A percentile compares a stretch with the other conserved stretches of the same genome.
These are phyloP conservation scores for Pleurotus tuoliensis DNA, from an alignment of 768 basidiomycete species.

Conservation along the genomic window DNA sequence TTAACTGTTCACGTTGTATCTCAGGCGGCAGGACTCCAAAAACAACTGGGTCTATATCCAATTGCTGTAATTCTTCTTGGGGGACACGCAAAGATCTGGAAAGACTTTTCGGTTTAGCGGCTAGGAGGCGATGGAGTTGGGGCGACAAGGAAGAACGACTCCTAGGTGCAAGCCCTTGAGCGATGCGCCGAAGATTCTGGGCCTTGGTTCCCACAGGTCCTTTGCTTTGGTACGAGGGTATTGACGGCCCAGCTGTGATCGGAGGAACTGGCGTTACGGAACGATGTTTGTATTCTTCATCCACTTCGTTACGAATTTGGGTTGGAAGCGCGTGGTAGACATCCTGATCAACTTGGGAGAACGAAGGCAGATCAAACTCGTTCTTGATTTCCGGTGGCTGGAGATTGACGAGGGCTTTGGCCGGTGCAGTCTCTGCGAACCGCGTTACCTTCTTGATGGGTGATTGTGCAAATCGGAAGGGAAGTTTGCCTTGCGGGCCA, in stretches of 20 bases:
- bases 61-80: slow-evolving; percentile 52
- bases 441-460: not conserved
- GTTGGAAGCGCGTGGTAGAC: slow-evolving; percentile 70
- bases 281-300: slow-evolving; percentile 61
- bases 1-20: slow-evolving; percentile 72
- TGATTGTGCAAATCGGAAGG: slow-evolving; percentile 40
- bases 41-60: slow-evolving; percentile 73
- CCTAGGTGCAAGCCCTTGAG: slow-evolving; percentile 59
- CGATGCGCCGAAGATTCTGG: slow-evolving; percentile 52
- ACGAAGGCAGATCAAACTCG: slow-evolving; percentile 53
- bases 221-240: slow-evolving; percentile 1
- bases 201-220: slow-evolving; percentile 9
- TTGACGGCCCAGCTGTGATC: slow-evolving; percentile 12
- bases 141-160: slow-evolving; percentile 36
- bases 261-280: slow-evolving; percentile 44
- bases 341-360: slow-evolving; percentile 71
- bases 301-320: slow-evolving; percentile 66
- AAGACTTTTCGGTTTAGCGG: slow-evolving; percentile 27
- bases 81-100: slow-evolving; percentile 39
- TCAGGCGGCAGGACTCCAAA: slow-evolving; percentile 61
- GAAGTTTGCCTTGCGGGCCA: slow-evolving; percentile 55
- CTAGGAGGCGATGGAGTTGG: slow-evolving; percentile 27
- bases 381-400: not conserved
- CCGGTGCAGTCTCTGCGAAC: slow-evolving; percentile 6
- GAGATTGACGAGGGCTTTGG: slow-evolving; percentile 8